These are phyloP conservation scores for Boletus rubescentipes DNA, from an alignment of 768 basidiomycete species.

Conservation along the genomic window DNA sequence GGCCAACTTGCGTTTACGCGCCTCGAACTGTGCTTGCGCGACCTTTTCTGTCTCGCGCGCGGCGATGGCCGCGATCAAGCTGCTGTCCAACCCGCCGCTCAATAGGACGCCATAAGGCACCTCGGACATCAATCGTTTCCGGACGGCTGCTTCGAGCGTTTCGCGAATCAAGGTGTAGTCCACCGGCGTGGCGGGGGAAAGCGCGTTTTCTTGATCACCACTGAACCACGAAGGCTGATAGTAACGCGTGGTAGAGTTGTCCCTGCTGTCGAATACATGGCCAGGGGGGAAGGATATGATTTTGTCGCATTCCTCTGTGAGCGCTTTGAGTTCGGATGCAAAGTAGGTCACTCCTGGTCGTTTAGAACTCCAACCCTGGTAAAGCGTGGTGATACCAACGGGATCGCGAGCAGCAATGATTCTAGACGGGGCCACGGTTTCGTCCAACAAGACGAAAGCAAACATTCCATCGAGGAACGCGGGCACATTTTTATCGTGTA, in stretches of 20 bases:
- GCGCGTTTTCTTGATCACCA: constrained; percentile 68
- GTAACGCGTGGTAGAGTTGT: constrained; percentile 77
- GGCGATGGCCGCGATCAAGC: constrained; percentile 93
- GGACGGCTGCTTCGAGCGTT: constrained; percentile 86
- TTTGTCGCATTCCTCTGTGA: constrained; percentile 89
- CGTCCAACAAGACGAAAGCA: constrained; percentile 94
- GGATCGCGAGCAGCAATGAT: constrained; percentile 97
- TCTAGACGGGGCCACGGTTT: constrained; percentile 83
- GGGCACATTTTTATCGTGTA: constrained; percentile 76
- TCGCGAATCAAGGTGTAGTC: constrained; percentile 74
- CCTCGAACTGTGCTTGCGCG: constrained; percentile 71
- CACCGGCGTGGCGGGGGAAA: constrained; percentile 53
- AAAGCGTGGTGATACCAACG: constrained; percentile 97
- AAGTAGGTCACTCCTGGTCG: constrained; percentile 86
- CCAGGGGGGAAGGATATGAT: constrained; percentile 97
- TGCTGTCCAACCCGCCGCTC: constrained; percentile 93
- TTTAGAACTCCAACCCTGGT: constrained; percentile 90
- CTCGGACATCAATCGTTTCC: constrained; percentile 96
- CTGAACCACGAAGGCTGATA: constrained; percentile 89
- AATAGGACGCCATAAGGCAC: constrained; percentile 97
- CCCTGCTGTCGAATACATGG: constrained; percentile 89
- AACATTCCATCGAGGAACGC: constrained; percentile 95
- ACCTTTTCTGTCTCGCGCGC: constrained; percentile 94
- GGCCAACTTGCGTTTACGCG: constrained; percentile 59
- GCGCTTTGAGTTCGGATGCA: constrained; percentile 92